A percentile compares a stretch with the other conserved stretches of the same genome.
phyloP scores from a whole-genome alignment of 2,329 filamentous ascomycete species.

The Sclerotinia subarctica region DNA sequence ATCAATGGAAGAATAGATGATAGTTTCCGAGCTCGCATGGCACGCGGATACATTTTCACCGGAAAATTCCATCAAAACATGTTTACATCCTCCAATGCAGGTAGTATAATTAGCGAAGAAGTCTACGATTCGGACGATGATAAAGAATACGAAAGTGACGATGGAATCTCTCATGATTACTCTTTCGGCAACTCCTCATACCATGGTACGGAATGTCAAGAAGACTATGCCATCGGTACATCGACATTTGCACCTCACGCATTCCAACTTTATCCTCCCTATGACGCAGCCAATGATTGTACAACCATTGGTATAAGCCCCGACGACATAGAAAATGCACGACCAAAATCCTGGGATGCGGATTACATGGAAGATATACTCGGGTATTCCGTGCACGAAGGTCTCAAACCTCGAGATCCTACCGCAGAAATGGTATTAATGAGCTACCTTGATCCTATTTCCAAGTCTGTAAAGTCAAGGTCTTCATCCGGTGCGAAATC shows the following conservation, averaged over 20 bases:
- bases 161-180: background rate
- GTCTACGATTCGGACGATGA: background rate
- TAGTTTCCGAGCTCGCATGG: background rate
- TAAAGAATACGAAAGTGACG: background rate
- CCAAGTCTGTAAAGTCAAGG: background rate
- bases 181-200: conserved; percentile 6
- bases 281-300: background rate
- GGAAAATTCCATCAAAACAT: background rate
- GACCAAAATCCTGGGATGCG: background rate
- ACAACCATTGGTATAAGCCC: background rate
- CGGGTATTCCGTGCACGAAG: background rate
- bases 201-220: conserved; percentile 8
- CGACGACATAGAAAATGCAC: background rate
- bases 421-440: background rate
- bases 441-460: background rate
- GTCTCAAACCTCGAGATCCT: background rate
- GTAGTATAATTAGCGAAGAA: background rate
- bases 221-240: conserved; percentile 10
- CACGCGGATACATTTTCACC: background rate
- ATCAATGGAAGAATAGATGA: background rate
- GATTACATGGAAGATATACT: conserved; percentile 4
- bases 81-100: background rate
- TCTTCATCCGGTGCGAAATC: background rate
- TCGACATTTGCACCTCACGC: background rate
- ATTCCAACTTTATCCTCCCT: background rate